These are phyloP conservation scores for Mycena galericulata DNA, from an alignment of 768 basidiomycete species.

Conservation along the genomic window DNA sequence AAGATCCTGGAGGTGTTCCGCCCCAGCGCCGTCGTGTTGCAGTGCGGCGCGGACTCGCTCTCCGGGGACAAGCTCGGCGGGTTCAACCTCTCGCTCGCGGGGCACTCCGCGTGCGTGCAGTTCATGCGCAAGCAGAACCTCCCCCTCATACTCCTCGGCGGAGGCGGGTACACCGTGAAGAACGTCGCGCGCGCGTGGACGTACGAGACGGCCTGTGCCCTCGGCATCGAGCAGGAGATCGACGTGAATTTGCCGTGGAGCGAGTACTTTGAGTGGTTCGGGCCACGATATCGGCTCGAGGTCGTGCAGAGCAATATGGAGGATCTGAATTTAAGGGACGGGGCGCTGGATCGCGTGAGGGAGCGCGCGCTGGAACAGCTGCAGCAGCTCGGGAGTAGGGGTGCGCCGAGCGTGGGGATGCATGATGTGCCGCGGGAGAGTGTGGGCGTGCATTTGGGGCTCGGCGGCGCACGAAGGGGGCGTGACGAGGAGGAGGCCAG, in stretches of 20 bases:
- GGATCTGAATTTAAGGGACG: constrained; percentile 86
- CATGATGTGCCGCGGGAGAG: constrained; percentile 85
- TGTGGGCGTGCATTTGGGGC: constrained; percentile 71
- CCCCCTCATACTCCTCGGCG: constrained; percentile 92
- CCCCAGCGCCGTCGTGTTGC: constrained; percentile 90
- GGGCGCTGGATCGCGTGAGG: constrained; percentile 80
- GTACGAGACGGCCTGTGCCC: constrained; percentile 94
- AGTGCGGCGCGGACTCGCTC: constrained; percentile 97
- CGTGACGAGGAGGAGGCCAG: constrained; percentile 59
- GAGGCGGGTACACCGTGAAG: constrained; percentile 97
- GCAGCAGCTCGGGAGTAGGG: constrained; percentile 54
- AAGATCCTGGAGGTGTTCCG: constrained; percentile 89
- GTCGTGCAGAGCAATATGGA: constrained; percentile 95
- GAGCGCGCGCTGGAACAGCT: constrained; percentile 55
- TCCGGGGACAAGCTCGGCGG: constrained; percentile 96
- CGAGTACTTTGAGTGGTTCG: constrained; percentile 97
- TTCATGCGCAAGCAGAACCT: constrained; percentile 86
- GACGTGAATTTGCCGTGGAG: constrained; percentile 87
- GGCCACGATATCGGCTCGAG: constrained; percentile 93
- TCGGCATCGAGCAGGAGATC: constrained; percentile 84
- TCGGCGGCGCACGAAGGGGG: constrained; percentile 49
- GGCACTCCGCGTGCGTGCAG: constrained; percentile 92
- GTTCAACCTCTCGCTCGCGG: constrained; percentile 95
- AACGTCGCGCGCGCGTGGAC: constrained; percentile 97
- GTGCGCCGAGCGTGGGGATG: constrained; percentile 88